Conservation (phyloP, 176 grass and related monocot species). For the Sorghum bicolor region DNA sequence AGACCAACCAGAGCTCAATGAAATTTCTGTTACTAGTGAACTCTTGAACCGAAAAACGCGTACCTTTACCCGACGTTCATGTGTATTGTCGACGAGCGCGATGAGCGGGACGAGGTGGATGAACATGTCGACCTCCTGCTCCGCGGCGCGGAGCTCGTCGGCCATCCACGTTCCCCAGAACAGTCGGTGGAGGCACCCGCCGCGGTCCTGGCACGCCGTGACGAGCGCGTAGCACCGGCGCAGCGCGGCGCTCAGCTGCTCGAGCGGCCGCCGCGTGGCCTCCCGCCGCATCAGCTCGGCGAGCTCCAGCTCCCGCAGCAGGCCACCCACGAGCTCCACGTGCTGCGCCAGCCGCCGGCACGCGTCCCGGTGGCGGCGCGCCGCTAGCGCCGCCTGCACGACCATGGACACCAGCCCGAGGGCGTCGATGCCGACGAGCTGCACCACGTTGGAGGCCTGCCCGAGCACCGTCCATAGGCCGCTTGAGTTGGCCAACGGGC, state of each 20-base stretch:
- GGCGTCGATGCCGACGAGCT: conserved; percentile 42
- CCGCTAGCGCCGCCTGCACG: conserved; percentile 40
- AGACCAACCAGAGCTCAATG: background rate
- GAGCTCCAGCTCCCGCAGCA: conserved; percentile 46
- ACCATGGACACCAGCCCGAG: conserved; percentile 37
- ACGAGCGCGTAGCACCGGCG: conserved; percentile 46
- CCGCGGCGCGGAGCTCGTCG: conserved; percentile 35
- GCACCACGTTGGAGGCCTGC: conserved; percentile 14
- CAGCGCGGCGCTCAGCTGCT: conserved; percentile 39
- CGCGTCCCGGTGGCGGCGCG: conserved; percentile 52
- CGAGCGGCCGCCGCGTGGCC: conserved; percentile 46
- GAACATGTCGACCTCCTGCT: conserved; percentile 51
- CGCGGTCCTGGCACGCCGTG: conserved; percentile 34
- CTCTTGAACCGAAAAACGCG: background rate
- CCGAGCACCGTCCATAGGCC: background rate
- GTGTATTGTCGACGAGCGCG: conserved; percentile 36
- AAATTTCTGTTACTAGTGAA: background rate
- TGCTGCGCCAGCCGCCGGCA: conserved; percentile 52
- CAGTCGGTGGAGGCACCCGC: conserved; percentile 47
- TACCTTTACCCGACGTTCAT: conserved; percentile 24
- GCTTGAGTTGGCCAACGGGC: background rate
- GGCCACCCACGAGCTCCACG: conserved; percentile 44
- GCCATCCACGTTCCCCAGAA: conserved; percentile 32
- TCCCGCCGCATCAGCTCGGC: conserved; percentile 39
- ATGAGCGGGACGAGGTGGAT: conserved; percentile 56